phyloP scores from a whole-genome alignment of 768 basidiomycete genomes.

The Paxillus ammoniavirescens region DNA sequence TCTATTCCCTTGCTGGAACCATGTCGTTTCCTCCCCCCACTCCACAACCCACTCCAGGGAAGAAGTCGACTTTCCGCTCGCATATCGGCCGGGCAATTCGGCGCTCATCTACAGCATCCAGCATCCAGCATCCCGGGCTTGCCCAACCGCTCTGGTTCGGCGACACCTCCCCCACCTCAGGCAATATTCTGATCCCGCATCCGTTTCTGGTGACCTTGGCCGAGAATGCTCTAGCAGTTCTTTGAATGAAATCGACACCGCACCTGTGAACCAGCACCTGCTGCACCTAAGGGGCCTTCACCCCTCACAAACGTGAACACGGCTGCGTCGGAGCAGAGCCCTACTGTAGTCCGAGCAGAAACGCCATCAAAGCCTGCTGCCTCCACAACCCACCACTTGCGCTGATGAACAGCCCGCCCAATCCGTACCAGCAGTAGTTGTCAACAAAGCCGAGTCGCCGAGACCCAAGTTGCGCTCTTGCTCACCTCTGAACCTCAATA shows the following conservation, averaged over 20 bases:
- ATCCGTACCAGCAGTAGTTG: neutral
- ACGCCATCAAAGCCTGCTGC: constrained; percentile 18
- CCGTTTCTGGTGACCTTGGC: constrained; percentile 27
- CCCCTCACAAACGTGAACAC: constrained; percentile 37
- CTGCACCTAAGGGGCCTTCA: constrained; percentile 37
- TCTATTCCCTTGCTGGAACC: constrained; percentile 17
- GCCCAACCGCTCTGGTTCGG: constrained; percentile 28
- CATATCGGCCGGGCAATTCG: constrained; percentile 58
- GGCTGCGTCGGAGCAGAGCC: constrained; percentile 13
- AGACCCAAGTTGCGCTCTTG: no score
- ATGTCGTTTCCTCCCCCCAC: constrained; percentile 25
- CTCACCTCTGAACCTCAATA: constrained; percentile 53
- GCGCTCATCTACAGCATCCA: constrained; percentile 55
- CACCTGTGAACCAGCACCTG: no score
- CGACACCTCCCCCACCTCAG: constrained; percentile 23
- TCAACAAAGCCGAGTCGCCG: constrained; percentile 19
- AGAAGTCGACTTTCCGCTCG: constrained; percentile 46
- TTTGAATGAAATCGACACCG: constrained; percentile 34
- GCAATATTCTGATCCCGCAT: constrained; percentile 32
- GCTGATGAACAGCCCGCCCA: constrained; percentile 3
- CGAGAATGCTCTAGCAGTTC: constrained; percentile 29
- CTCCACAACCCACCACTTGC: constrained; percentile 12
- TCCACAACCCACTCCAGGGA: no score
- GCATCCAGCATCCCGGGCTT: constrained; percentile 36
- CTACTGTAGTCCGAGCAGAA: constrained; percentile 21